Conservation (phyloP, 1,139 yeast species). For the Pneumocystis canis region DNA sequence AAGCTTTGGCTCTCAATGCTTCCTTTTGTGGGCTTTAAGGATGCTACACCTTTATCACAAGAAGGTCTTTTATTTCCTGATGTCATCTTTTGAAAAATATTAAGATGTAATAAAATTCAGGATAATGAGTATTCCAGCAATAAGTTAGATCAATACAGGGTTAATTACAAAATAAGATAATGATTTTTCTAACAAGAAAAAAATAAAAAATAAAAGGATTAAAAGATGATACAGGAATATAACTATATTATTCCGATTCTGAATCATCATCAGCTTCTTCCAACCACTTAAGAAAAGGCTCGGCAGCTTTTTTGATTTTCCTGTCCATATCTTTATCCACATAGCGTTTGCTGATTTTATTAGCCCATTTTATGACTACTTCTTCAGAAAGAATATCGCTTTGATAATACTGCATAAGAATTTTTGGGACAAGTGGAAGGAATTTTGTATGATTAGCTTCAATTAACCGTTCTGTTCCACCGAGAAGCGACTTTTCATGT, state of each 20-base stretch:
- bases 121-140: not conserved
- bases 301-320: constrained; percentile 91
- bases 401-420: constrained; percentile 67
- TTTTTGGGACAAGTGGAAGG: constrained; percentile 61
- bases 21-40: not conserved
- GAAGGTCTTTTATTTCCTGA: not conserved
- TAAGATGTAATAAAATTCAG: not conserved
- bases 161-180: not conserved
- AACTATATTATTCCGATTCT: constrained; percentile 24
- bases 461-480: constrained; percentile 87
- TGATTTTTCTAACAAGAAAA: not conserved
- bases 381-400: constrained; percentile 76
- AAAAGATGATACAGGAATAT: not conserved
- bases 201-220: not conserved
- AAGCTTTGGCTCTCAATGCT: not conserved
- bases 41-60: not conserved
- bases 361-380: constrained; percentile 68
- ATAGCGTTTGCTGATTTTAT: constrained; percentile 82
- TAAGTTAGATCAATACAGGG: not conserved
- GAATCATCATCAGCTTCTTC: constrained; percentile 78
- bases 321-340: constrained; percentile 85
- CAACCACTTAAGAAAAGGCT: constrained; percentile 88
- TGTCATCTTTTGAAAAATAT: not conserved
- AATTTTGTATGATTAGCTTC: constrained; percentile 73
- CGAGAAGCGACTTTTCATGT: constrained; percentile 77